Evolutionary conservation across 345 rosid genomes (phyloP), one percentile per base, ranked within the genome.

Genomic region (Citrus australasica): DNA sequence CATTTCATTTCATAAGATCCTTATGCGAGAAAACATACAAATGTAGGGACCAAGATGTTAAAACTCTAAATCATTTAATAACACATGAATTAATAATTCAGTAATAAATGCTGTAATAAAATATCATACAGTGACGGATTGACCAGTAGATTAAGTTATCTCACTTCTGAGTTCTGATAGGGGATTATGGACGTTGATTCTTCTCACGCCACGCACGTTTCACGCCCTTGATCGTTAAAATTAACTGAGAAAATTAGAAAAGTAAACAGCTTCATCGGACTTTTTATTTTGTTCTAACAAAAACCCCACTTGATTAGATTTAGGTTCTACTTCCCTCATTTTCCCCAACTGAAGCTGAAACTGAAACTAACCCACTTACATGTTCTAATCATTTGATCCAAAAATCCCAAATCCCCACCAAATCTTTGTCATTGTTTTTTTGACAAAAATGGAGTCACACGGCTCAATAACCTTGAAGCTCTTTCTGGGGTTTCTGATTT

Each of bases 401-500:
- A 9, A 7, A 27, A 25, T 25, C 67, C 37, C 3, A 5, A 48
- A 27, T 1, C 51, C 28, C 67, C 37, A 40, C 2, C 33, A 37
- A 73, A 73, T 38, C 30, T 40, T 25, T 40, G 22, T 19, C 69
- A 9, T 9, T 53, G 33, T 24, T 14, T 13, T 69, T 69, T 37
- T 38, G 6, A 11, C 53, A 5, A 56, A 63, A 64, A 64, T 64
- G 69, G 71, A 64, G 71, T 64, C n/a, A 16, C 62, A 8, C 17
- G 51, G 51, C 38, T 38, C 69, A 7, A 66, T 19, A 35, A 22
- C 14, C 48, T 32, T 58, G 78, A 64, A 30, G 17, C 37, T 76
- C 19, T 42, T 83, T 53, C 69, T 88, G 46, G 90, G 91, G 84
- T 80, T 90, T 77, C 32, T 85, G 66, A 58, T 87, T 5, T 37